phyloP scores from a whole-genome alignment of 306 rosid genomes.

The Prunus persica region Prunus_persica_NCBIv2 NC_034013.1:15146001-15146500 shows the following conservation, averaged over 20 bases:
- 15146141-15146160: slow-evolving; percentile 34
- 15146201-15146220: slow-evolving; percentile 25
- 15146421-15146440: slow-evolving; percentile 17
- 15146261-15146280: slow-evolving; percentile 23
- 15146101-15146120: slow-evolving; percentile 57
- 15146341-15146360: not conserved
- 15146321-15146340: not conserved
- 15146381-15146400: not conserved
- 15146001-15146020: slow-evolving; percentile 30
- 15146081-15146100: slow-evolving; percentile 66
- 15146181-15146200: slow-evolving; percentile 11
- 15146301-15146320: slow-evolving; percentile 17
- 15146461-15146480: not conserved
- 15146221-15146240: slow-evolving; percentile 26
- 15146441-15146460: not conserved
- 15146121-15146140: slow-evolving; percentile 29
- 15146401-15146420: not conserved
- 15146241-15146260: slow-evolving; percentile 12
- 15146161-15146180: slow-evolving; percentile 27
- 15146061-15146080: slow-evolving; percentile 75
- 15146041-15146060: slow-evolving; percentile 83
- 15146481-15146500: not conserved
- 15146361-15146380: slow-evolving; percentile 6
- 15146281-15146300: slow-evolving; percentile 56
- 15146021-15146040: slow-evolving; percentile 99